A percentile compares a stretch with the other conserved stretches of the same genome.
phyloP scores from a whole-genome alignment of 192 early-diverging fungal genomes.

The Coemansia javaensis region DNA sequence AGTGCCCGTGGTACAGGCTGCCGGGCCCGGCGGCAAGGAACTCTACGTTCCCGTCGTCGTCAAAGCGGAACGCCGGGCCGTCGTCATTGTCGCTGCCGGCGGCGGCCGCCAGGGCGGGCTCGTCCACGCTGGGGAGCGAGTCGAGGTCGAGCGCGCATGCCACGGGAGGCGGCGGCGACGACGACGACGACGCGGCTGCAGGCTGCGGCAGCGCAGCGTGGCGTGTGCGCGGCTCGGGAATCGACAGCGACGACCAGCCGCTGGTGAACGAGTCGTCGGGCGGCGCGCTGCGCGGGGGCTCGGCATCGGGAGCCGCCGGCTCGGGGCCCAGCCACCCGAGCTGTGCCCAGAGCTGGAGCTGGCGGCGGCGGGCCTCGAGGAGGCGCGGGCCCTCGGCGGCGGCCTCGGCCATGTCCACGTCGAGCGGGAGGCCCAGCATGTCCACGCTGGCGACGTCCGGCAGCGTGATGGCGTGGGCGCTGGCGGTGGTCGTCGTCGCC shows the following conservation, averaged over 20 bases:
- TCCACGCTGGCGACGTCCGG: not conserved
- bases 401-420: not conserved
- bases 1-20: not conserved
- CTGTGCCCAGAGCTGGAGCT: slow-evolving; percentile 2
- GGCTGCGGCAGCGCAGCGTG: not conserved
- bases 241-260: slow-evolving; percentile 20
- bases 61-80: slow-evolving; percentile 15
- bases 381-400: not conserved
- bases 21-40: slow-evolving; percentile 1
- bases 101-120: not conserved
- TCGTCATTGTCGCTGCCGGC: not conserved
- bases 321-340: slow-evolving; percentile 15
- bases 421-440: not conserved
- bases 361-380: not conserved
- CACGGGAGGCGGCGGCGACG: too few relatives aligned
- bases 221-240: slow-evolving; percentile 9
- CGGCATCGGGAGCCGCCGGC: not conserved
- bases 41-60: slow-evolving; percentile 25
- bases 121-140: not conserved
- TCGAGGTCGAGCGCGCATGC: too few relatives aligned
- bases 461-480: slow-evolving; percentile 14
- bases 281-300: not conserved
- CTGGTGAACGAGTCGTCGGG: not conserved
- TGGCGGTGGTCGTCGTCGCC: slow-evolving; percentile 12
- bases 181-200: too few relatives aligned